Conservation (phyloP, 768 basidiomycete genomes). For the Russula brevipes region DNA sequence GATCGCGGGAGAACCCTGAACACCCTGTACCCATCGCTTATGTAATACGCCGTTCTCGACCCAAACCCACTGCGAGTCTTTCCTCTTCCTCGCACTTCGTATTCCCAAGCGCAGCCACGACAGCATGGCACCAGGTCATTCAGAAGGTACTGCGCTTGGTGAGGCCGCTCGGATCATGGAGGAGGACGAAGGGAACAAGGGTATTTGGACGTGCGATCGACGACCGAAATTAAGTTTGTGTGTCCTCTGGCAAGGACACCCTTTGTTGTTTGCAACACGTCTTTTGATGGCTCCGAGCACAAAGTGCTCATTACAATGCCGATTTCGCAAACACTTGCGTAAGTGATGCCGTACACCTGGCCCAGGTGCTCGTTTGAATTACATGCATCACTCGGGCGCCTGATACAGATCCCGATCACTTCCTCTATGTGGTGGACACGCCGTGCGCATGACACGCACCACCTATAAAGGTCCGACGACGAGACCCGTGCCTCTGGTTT, state of each 20-base stretch:
- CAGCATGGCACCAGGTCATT: no score
- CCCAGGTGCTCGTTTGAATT: not conserved
- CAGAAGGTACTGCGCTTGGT: not conserved
- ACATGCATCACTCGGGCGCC: not conserved
- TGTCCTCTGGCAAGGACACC: not conserved
- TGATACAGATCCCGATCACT: conserved; percentile 1
- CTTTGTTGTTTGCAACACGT: conserved; percentile 3
- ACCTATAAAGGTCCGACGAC: conserved; percentile 8
- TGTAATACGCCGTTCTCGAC: no score
- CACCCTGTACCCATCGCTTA: no score
- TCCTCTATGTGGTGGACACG: not conserved
- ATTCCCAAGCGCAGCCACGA: no score
- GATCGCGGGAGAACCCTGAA: no score
- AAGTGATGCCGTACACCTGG: conserved; percentile 10
- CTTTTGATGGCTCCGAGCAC: not conserved
- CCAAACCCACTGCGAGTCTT: no score
- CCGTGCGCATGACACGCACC: conserved; percentile 1
- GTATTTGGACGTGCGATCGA: not conserved
- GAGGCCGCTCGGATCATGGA: not conserved
- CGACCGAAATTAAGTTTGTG: not conserved
- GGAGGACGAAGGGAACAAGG: not conserved
- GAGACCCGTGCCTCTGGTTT: not conserved
- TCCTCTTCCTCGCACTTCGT: no score
- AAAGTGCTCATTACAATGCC: not conserved
- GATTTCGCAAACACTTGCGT: not conserved